These are phyloP conservation scores for Saccharomycopsis amapae DNA, from an alignment of 805 yeast species.

Conservation along the genomic window DNA sequence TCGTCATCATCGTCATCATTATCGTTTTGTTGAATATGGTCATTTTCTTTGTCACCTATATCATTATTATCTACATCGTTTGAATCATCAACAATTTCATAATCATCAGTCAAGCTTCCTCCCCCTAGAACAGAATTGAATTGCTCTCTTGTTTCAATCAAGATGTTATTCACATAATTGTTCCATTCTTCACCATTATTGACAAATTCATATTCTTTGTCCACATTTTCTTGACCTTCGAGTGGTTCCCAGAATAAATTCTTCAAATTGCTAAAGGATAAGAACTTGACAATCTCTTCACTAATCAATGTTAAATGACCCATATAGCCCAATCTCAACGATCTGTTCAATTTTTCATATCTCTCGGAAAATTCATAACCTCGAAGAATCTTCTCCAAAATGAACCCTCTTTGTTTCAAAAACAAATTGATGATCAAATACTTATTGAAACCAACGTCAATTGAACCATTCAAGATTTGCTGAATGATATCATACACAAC, in stretches of 20 bases:
- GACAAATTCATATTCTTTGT: constrained; percentile 34
- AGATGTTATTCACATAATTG: constrained; percentile 70
- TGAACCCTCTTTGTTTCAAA: constrained; percentile 38
- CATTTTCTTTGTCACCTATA: constrained; percentile 27
- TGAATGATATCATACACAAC: constrained; percentile 81
- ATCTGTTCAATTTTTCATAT: constrained; percentile 49
- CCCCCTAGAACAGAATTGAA: constrained; percentile 93
- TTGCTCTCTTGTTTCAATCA: constrained; percentile 86
- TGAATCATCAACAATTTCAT: constrained; percentile 23
- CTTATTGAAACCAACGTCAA: constrained; percentile 68
- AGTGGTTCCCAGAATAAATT: constrained; percentile 15
- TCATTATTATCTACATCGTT: constrained; percentile 27
- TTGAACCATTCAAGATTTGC: constrained; percentile 68
- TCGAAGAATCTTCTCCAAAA: constrained; percentile 56
- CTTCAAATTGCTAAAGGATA: constrained; percentile 35
- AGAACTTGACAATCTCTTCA: constrained; percentile 91
- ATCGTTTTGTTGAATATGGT: constrained; percentile 30
- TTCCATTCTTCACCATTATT: constrained; percentile 58
- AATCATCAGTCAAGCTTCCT: constrained; percentile 44
- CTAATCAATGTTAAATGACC: constrained; percentile 94
- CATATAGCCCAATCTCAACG: constrained; percentile 82
- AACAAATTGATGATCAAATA: constrained; percentile 57
- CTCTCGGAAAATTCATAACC: constrained; percentile 56
- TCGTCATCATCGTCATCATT: constrained; percentile 31
- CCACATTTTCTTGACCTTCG: constrained; percentile 28